Conservation (phyloP, 2,329 filamentous ascomycete species). For the Aureobasidium melanogenum region DNA sequence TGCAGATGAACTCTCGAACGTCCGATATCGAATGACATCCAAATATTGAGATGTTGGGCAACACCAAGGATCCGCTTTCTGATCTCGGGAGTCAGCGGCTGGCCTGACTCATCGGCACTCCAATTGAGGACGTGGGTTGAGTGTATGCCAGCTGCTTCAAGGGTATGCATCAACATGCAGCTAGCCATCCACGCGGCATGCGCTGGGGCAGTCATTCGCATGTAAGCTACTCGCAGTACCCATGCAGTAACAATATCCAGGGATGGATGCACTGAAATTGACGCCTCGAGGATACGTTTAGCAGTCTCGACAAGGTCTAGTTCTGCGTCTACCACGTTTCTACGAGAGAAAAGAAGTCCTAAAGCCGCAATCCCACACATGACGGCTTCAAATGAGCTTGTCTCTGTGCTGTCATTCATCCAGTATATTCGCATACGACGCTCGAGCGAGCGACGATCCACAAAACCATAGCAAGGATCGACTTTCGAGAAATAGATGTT, state of each 20-base stretch:
- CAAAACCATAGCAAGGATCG: conserved; percentile 45
- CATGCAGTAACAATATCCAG: conserved; percentile 40
- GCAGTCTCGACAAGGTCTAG: conserved; percentile 40
- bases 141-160: conserved; percentile 46
- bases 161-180: conserved; percentile 49
- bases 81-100: background rate
- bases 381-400: conserved; percentile 36
- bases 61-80: conserved; percentile 34
- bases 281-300: conserved; percentile 35
- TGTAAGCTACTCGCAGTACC: conserved; percentile 45
- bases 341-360: conserved; percentile 42
- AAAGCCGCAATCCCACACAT: conserved; percentile 49
- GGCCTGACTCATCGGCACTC: conserved; percentile 16
- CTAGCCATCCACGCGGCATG: conserved; percentile 51
- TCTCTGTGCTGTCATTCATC: conserved; percentile 19
- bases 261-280: conserved; percentile 29
- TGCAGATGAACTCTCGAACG: conserved; percentile 43
- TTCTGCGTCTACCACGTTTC: conserved; percentile 31
- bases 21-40: conserved; percentile 52
- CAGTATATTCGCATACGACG: conserved; percentile 27
- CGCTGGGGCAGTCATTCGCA: conserved; percentile 45
- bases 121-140: conserved; percentile 27
- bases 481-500: conserved; percentile 46
- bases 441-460: conserved; percentile 27
- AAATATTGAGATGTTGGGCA: conserved; percentile 49